Evolutionary conservation across 805 yeast genomes (phyloP).

Genomic region (Wickerhamiella shivajii): DNA sequence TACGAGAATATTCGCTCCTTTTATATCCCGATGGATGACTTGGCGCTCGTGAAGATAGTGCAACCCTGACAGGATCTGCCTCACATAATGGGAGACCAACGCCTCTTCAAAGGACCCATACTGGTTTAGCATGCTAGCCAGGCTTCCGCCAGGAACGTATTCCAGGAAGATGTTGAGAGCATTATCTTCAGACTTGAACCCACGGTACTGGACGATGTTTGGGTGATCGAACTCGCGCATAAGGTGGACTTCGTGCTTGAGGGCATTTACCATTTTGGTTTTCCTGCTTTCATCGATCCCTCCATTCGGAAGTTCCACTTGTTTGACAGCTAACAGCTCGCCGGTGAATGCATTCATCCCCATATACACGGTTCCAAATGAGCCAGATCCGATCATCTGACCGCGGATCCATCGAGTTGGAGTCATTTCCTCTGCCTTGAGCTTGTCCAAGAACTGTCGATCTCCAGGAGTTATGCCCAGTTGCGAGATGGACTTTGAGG

Average conservation of each 20-base stretch:
- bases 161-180: slow-evolving; percentile 66
- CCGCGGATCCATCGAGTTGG: slow-evolving; percentile 88
- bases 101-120: slow-evolving; percentile 77
- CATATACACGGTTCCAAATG: slow-evolving; percentile 83
- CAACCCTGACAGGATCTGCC: slow-evolving; percentile 65
- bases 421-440: slow-evolving; percentile 32
- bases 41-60: slow-evolving; percentile 58
- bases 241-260: slow-evolving; percentile 33
- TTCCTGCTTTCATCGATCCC: slow-evolving; percentile 19
- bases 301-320: slow-evolving; percentile 52
- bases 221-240: slow-evolving; percentile 73
- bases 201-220: slow-evolving; percentile 83
- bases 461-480: slow-evolving; percentile 20
- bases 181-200: slow-evolving; percentile 63
- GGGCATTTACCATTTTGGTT: slow-evolving; percentile 18
- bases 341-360: slow-evolving; percentile 90
- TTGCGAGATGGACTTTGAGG: slow-evolving; percentile 9
- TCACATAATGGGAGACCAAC: slow-evolving; percentile 50
- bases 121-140: slow-evolving; percentile 52
- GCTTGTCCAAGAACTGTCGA: slow-evolving; percentile 28
- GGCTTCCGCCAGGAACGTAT: slow-evolving; percentile 61
- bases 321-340: slow-evolving; percentile 94
- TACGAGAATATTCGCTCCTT: slow-evolving; percentile 74
- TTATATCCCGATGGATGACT: slow-evolving; percentile 75
- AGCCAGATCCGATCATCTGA: slow-evolving; percentile 84